phyloP scores from a whole-genome alignment of 768 basidiomycete genomes.

The Calocybe indica region DNA sequence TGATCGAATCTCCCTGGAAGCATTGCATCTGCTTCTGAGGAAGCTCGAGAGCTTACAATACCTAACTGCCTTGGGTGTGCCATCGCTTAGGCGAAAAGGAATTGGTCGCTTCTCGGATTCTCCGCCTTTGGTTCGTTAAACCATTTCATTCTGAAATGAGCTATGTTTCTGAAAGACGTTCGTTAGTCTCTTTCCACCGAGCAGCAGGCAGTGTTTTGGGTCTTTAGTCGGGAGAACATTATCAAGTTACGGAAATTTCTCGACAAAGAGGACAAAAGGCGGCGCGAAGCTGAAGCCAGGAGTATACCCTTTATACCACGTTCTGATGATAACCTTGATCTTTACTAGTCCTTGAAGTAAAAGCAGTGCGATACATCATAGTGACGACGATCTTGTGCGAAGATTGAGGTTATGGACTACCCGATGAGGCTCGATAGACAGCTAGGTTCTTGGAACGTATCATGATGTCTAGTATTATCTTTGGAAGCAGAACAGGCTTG shows the following conservation, averaged over 20 bases:
- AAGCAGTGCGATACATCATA: neutral
- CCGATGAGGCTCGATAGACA: too few relatives aligned
- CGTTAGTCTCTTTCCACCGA: constrained; percentile 23
- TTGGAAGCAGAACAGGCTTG: too few relatives aligned
- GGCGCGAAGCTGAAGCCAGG: constrained; percentile 49
- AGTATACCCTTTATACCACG: constrained; percentile 56
- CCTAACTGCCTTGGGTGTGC: constrained; percentile 76
- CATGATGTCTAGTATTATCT: too few relatives aligned
- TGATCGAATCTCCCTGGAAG: constrained; percentile 70
- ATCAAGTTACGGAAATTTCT: constrained; percentile 57
- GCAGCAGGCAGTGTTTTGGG: constrained; percentile 70
- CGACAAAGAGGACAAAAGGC: constrained; percentile 60
- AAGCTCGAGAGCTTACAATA: constrained; percentile 58
- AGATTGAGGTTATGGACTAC: too few relatives aligned
- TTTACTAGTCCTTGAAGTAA: constrained; percentile 36
- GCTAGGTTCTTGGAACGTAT: too few relatives aligned
- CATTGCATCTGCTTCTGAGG: constrained; percentile 64
- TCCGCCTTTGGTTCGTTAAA: constrained; percentile 51
- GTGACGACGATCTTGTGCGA: too few relatives aligned
- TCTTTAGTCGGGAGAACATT: constrained; percentile 71
- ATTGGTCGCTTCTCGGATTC: constrained; percentile 72
- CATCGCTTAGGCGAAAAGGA: constrained; percentile 63
- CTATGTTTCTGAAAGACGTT: neutral
- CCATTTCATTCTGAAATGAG: neutral
- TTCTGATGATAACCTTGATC: constrained; percentile 57